Conservation (phyloP, 1,284 basidiomycete species). For the Microbotryum silenes-acaulis region DNA sequence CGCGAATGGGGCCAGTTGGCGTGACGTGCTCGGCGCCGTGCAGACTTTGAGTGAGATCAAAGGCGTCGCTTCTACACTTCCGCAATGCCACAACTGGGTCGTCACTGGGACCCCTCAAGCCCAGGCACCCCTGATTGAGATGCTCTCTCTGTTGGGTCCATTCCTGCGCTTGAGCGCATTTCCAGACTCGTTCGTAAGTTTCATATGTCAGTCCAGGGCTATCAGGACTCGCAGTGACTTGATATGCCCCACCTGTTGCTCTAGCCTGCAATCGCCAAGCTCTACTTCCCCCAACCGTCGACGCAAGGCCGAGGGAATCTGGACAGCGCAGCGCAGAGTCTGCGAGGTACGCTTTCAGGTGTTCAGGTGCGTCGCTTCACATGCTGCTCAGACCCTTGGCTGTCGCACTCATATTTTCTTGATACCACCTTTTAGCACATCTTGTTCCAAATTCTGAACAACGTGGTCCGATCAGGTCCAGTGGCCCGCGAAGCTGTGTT, state of each 20-base stretch:
- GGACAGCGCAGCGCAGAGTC: conserved; percentile 72
- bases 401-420: conserved; percentile 25
- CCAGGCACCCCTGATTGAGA: conserved; percentile 43
- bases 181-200: conserved; percentile 72
- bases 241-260: not conserved
- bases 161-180: conserved; percentile 74
- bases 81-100: conserved; percentile 37
- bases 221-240: conserved; percentile 3
- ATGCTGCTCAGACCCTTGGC: too few relatives aligned
- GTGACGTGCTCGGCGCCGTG: conserved; percentile 73
- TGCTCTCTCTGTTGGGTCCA: conserved; percentile 68
- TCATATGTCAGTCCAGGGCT: conserved; percentile 5
- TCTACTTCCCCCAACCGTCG: conserved; percentile 78
- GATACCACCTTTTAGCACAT: conserved; percentile 45
- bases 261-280: conserved; percentile 67
- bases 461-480: conserved; percentile 72
- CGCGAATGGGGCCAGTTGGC: conserved; percentile 55
- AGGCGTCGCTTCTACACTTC: conserved; percentile 54
- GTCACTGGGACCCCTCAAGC: conserved; percentile 41
- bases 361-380: conserved; percentile 54
- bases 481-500: conserved; percentile 74
- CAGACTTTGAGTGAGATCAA: conserved; percentile 75
- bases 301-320: conserved; percentile 64
- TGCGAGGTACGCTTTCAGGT: conserved; percentile 69
- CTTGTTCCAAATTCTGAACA: conserved; percentile 82